Percentiles rank a stretch among this genome's conserved stretches.
These are phyloP conservation scores for Citrullus colocynthis DNA, from an alignment of 306 rosid species.

Conservation along the genomic window DNA sequence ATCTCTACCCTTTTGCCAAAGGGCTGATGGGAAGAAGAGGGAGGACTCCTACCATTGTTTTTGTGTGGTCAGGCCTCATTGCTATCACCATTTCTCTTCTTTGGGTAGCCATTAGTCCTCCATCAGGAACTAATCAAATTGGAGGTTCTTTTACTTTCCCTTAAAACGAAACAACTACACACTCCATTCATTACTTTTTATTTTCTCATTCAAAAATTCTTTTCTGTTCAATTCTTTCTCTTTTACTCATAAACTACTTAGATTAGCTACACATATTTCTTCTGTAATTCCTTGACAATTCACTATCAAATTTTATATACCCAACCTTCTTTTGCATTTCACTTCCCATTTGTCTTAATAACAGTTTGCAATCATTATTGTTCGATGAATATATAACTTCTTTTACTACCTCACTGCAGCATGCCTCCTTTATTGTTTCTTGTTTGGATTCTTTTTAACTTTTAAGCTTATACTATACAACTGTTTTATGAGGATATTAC, in stretches of 20 bases:
- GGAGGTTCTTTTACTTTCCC: constrained; percentile 94
- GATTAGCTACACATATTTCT: not conserved
- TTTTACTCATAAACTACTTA: not conserved
- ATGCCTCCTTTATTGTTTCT: not conserved
- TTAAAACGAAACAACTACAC: not conserved
- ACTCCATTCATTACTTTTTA: not conserved
- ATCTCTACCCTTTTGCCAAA: constrained; percentile 88
- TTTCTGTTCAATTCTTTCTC: not conserved
- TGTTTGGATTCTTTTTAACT: not conserved
- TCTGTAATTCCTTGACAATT: not conserved
- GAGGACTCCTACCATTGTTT: constrained; percentile 88
- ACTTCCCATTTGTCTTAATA: not conserved
- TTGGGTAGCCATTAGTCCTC: constrained; percentile 95
- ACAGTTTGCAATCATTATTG: not conserved
- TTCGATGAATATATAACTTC: not conserved
- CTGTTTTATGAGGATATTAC: not conserved
- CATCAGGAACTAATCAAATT: constrained; percentile 48
- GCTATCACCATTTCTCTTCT: constrained; percentile 9
- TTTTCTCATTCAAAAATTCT: not conserved
- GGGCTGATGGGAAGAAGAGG: constrained; percentile 97
- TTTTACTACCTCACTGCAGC: not conserved
- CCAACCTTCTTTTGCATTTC: not conserved
- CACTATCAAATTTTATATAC: not conserved
- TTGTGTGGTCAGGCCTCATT: constrained; percentile 85
- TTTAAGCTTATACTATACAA: not conserved